Conservation (phyloP, 352 stramenopile species). For the Pythium aristosporum region DNA sequence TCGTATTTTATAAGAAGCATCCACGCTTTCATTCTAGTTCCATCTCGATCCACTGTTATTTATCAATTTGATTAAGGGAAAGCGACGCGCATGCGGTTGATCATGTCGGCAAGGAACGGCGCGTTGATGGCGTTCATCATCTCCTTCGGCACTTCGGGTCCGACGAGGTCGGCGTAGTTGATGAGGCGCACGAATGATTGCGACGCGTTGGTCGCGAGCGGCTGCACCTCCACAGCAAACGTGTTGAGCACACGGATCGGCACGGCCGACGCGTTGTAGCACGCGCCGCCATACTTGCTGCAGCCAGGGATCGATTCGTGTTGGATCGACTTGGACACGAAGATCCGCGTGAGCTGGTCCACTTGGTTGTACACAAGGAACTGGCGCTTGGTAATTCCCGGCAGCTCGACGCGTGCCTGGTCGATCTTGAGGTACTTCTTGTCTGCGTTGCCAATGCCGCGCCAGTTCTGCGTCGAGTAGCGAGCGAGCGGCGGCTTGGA, state of each 20-base stretch:
- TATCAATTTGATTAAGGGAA: constrained; percentile 18
- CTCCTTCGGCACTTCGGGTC: constrained; percentile 9
- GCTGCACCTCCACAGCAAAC: constrained; percentile 23
- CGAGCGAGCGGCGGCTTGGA: constrained; percentile 29
- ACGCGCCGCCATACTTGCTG: constrained; percentile 20
- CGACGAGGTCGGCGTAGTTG: constrained; percentile 26
- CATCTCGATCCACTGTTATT: not conserved
- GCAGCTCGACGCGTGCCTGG: constrained; percentile 22
- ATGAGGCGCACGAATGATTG: constrained; percentile 26
- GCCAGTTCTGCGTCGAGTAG: constrained; percentile 29
- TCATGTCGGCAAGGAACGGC: constrained; percentile 29
- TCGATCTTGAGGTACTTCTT: constrained; percentile 33
- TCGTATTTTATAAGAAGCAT: no score
- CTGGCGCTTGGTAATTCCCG: constrained; percentile 22
- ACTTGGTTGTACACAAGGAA: constrained; percentile 33
- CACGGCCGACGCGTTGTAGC: constrained; percentile 16
- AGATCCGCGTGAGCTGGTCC: constrained; percentile 24
- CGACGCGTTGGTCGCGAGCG: constrained; percentile 14
- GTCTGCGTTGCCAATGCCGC: constrained; percentile 21
- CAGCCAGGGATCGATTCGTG: constrained; percentile 16
- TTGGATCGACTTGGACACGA: constrained; percentile 28
- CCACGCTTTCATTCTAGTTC: no score
- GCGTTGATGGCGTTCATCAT: constrained; percentile 25
- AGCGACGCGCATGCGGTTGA: constrained; percentile 25
- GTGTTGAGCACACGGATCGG: constrained; percentile 24